Evolutionary conservation across 1,284 basidiomycete species (phyloP), one percentile per base, ranked within the genome.

Genomic region (Polyporus tsugae): DNA sequence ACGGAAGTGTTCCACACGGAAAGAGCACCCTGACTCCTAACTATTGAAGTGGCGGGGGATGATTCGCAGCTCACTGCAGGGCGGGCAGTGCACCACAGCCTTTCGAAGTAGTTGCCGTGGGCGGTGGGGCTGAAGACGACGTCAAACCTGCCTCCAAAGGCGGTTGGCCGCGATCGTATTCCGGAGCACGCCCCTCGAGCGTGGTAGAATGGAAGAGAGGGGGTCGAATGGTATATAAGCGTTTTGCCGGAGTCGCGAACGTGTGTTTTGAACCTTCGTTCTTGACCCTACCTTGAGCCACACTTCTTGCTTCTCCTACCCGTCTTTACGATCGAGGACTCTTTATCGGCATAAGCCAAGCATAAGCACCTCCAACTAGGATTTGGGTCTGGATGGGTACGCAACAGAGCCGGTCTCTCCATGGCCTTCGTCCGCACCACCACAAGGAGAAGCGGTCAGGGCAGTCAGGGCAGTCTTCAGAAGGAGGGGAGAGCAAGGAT

Each of bases 331-430:
- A 25, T 13, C 13, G 6, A 29, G 15, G 22, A 25, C n/a, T 17
- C 58, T 38, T 25, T 29, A 25, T 52, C 49, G 22, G 22, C 22
- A 22, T 22, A 19, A 13, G 9, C 13, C 39, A 9, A 11, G 35
- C 6, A 42, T 57, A 60, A 55, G 42, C 49, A 22, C 13, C 60
- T 42, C 6, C 38, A 4, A 22, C n/a, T 6, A 11, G 36, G 11
- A 1, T 38, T 10, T 39, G 22, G 10, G 15, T 46, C 35, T 36
- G n/a, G 53, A 66, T 66, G 65, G 65, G 65, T 29, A 35, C 53
- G 36, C 60, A 66, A 4, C 42, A 46, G 41, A 66, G 65, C 42
- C 59, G 46, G n/a, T 42, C 64, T 25, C 22, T 57, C 19, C 55
- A 58, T 13, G 36, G 55, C 10, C 5, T 39, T 33, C 52, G 41